Percentiles rank a stretch among this genome's conserved stretches.
Conservation (phyloP, 768 basidiomycete species). For the Boletus rubescentipes region DNA sequence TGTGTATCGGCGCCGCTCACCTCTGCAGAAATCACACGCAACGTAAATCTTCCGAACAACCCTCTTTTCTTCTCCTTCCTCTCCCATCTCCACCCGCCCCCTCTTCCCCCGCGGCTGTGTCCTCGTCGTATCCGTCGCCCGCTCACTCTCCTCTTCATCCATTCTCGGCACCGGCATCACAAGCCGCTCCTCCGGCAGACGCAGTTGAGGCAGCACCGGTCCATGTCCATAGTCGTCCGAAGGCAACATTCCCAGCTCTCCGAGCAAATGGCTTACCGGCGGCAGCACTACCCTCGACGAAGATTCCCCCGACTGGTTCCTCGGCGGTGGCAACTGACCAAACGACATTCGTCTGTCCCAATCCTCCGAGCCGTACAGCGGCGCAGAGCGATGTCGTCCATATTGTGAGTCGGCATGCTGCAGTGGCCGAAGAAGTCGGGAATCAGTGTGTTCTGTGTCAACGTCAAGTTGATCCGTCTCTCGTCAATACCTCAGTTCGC, state of each 20-base stretch:
- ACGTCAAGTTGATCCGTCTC: conserved; percentile 1
- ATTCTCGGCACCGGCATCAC: background rate
- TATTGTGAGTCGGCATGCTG: conserved; percentile 20
- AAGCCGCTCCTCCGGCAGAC: conserved; percentile 22
- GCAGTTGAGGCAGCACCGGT: conserved; percentile 30
- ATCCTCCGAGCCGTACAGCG: conserved; percentile 26
- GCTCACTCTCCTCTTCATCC: conserved; percentile 17
- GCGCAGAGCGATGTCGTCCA: conserved; percentile 26
- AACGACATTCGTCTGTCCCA: conserved; percentile 25
- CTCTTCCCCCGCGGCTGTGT: conserved; percentile 20
- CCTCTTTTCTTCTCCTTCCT: conserved; percentile 23
- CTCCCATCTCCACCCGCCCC: conserved; percentile 13
- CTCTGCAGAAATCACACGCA: conserved; percentile 79
- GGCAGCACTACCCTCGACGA: conserved; percentile 28
- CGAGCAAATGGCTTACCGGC: conserved; percentile 27
- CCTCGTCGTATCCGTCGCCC: conserved; percentile 2
- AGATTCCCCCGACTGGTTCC: conserved; percentile 13
- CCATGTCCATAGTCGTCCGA: conserved; percentile 18
- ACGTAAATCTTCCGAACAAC: conserved; percentile 37
- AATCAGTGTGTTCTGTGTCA: conserved; percentile 19
- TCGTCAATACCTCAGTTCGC: background rate
- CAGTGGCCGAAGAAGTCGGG: conserved; percentile 18
- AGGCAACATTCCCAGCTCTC: conserved; percentile 20
- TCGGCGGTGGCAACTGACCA: conserved; percentile 13
- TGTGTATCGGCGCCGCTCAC: conserved; percentile 36